Percentiles rank a stretch among this genome's conserved stretches.
These are phyloP conservation scores for Euphorbia schlechtendalii DNA, from an alignment of 441 rosid species.

Conservation along the genomic window DNA sequence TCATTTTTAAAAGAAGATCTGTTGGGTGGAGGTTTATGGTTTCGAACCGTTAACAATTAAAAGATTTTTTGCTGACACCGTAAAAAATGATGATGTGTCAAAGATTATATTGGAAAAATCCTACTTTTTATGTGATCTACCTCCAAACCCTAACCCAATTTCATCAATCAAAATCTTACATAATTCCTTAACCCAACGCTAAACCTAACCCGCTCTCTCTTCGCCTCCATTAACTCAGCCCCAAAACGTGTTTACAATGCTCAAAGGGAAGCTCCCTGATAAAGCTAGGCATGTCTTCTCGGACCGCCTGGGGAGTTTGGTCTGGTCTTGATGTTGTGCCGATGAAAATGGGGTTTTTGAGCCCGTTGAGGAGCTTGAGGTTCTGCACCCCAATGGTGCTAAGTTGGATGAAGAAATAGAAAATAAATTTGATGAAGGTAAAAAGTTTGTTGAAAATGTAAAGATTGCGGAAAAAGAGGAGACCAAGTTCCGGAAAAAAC, in stretches of 20 bases:
- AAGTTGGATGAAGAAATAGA: conserved; percentile 16
- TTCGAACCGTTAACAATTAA: too few species aligned
- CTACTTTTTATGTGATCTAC: too few species aligned
- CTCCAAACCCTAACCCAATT: too few species aligned
- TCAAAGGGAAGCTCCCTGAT: conserved; percentile 45
- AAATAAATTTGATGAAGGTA: conserved; percentile 15
- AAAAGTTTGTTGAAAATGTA: conserved; percentile 19
- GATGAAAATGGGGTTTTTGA: conserved; percentile 30
- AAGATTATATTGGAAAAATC: too few species aligned
- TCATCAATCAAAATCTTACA: too few species aligned
- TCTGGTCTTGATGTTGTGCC: conserved; percentile 28
- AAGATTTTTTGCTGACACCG: too few species aligned
- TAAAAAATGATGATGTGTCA: too few species aligned
- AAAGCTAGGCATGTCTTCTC: conserved; percentile 35
- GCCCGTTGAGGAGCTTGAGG: conserved; percentile 54
- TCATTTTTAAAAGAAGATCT: too few species aligned
- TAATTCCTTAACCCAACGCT: too few species aligned
- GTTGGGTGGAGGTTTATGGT: too few species aligned
- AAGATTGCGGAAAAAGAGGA: conserved; percentile 22
- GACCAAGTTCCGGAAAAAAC: conserved; percentile 14
- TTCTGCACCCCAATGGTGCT: conserved; percentile 35
- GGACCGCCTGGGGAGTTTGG: conserved; percentile 51
- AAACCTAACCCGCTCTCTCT: conserved; percentile 8
- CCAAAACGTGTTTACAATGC: conserved; percentile 32
- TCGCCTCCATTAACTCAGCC: conserved; percentile 14